A percentile compares a stretch with the other conserved stretches of the same genome.
Evolutionary conservation across 371 early-diverging fungal species (phyloP).

Genomic region (Basidiobolus meristosporus): DNA sequence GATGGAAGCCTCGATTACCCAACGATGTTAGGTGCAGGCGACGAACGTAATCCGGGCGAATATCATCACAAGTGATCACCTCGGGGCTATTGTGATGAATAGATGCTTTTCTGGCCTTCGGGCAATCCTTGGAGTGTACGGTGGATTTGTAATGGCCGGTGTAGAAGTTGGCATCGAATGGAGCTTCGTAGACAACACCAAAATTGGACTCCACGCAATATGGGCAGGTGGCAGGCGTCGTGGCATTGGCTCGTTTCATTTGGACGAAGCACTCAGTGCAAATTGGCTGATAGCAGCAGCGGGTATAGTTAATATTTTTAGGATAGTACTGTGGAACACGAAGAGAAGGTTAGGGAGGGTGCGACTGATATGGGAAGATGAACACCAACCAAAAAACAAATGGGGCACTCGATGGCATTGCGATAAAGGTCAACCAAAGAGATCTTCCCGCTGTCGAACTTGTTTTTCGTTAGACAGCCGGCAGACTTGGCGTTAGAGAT

Average conservation of each 20-base stretch:
- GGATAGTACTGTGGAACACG: slow-evolving; percentile 58
- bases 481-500: no score
- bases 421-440: slow-evolving; percentile 27
- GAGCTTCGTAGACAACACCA: slow-evolving; percentile 54
- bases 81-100: no score
- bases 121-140: no score
- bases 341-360: not conserved
- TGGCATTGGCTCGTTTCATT: slow-evolving; percentile 38
- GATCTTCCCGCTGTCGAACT: no score
- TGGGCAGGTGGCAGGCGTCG: slow-evolving; percentile 56
- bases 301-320: slow-evolving; percentile 71
- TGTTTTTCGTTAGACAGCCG: no score
- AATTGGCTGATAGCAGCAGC: slow-evolving; percentile 86
- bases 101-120: slow-evolving; percentile 47
- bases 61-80: slow-evolving; percentile 24
- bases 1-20: no score
- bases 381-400: slow-evolving; percentile 67
- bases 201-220: slow-evolving; percentile 75
- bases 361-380: not conserved
- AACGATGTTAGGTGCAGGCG: no score
- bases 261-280: slow-evolving; percentile 91
- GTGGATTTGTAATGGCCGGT: no score
- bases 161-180: slow-evolving; percentile 8
- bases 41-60: slow-evolving; percentile 52
- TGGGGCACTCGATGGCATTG: slow-evolving; percentile 74